These are phyloP conservation scores for Mychonastes homosphaera DNA, from an alignment of 139 green algal species.

Conservation along the genomic window DNA sequence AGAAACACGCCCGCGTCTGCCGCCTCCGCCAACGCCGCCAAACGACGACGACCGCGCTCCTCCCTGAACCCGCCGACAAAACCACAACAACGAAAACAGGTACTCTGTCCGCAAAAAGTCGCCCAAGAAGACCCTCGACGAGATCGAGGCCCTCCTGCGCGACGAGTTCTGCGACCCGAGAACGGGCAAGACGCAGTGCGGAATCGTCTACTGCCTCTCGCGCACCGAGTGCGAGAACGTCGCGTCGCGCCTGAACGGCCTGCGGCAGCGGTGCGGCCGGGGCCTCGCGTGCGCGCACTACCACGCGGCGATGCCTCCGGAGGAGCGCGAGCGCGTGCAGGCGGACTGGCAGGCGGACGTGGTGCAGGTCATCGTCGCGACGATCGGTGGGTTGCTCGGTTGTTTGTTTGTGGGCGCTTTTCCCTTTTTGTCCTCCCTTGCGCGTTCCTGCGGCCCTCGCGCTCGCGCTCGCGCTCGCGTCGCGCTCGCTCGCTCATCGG, in stretches of 20 bases:
- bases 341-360: constrained; percentile 61
- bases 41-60: constrained; percentile 12
- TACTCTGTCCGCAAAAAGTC: neutral
- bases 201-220: constrained; percentile 92
- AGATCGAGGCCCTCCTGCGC: neutral
- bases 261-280: neutral
- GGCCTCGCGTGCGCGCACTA: constrained; percentile 50
- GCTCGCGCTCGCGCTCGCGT: too few species aligned
- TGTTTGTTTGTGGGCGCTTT: neutral
- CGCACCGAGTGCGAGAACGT: constrained; percentile 67
- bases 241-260: neutral
- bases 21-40: neutral
- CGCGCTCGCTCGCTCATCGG: neutral
- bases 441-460: too few species aligned
- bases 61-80: constrained; percentile 21
- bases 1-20: neutral
- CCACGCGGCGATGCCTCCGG: constrained; percentile 56
- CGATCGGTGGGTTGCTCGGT: constrained; percentile 39
- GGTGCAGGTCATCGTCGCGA: constrained; percentile 72
- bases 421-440: neutral
- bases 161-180: neutral
- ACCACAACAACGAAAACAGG: neutral
- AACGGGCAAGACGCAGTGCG: constrained; percentile 54
- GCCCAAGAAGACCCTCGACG: too few species aligned
- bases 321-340: constrained; percentile 66